Conservation (phyloP, 2,329 filamentous ascomycete species). For the Phialophora chinensis region DNA sequence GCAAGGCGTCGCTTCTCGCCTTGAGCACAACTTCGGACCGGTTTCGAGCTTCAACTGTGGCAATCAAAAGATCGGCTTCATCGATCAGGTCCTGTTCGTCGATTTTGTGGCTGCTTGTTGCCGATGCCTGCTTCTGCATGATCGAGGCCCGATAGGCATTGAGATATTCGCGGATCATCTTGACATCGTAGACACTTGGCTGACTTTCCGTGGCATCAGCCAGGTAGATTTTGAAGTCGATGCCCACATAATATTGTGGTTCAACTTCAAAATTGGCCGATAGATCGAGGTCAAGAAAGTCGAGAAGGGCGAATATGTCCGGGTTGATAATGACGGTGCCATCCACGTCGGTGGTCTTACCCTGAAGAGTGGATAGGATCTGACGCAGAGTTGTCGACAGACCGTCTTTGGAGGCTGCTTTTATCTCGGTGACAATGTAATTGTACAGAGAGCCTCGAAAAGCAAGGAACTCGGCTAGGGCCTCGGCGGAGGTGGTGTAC, state of each 20-base stretch:
- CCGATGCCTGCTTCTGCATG: slow-evolving; percentile 50
- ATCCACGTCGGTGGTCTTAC: slow-evolving; percentile 69
- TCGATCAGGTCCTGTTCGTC: slow-evolving; percentile 50
- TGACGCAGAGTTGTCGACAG: slow-evolving; percentile 73
- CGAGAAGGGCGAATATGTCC: slow-evolving; percentile 89
- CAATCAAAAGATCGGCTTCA: slow-evolving; percentile 48
- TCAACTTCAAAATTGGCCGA: slow-evolving; percentile 56
- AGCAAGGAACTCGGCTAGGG: slow-evolving; percentile 77
- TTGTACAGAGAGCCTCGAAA: slow-evolving; percentile 79
- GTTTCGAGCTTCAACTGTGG: slow-evolving; percentile 51
- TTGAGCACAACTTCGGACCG: slow-evolving; percentile 46
- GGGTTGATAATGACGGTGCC: slow-evolving; percentile 71
- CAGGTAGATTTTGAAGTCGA: slow-evolving; percentile 71
- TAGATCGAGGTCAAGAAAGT: slow-evolving; percentile 77
- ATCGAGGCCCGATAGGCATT: slow-evolving; percentile 59
- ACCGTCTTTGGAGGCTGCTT: slow-evolving; percentile 72
- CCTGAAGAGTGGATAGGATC: slow-evolving; percentile 73
- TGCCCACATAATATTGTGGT: slow-evolving; percentile 65
- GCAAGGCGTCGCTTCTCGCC: slow-evolving; percentile 70
- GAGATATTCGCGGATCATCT: slow-evolving; percentile 75
- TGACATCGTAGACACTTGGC: slow-evolving; percentile 67
- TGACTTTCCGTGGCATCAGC: slow-evolving; percentile 62
- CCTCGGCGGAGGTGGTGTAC: slow-evolving; percentile 67
- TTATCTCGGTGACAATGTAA: slow-evolving; percentile 84
- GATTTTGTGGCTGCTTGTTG: slow-evolving; percentile 42